Percentiles rank a stretch among this genome's conserved stretches.
phyloP scores from a whole-genome alignment of 257 asterid genomes.

The Ajuga chamaepitys region DNA sequence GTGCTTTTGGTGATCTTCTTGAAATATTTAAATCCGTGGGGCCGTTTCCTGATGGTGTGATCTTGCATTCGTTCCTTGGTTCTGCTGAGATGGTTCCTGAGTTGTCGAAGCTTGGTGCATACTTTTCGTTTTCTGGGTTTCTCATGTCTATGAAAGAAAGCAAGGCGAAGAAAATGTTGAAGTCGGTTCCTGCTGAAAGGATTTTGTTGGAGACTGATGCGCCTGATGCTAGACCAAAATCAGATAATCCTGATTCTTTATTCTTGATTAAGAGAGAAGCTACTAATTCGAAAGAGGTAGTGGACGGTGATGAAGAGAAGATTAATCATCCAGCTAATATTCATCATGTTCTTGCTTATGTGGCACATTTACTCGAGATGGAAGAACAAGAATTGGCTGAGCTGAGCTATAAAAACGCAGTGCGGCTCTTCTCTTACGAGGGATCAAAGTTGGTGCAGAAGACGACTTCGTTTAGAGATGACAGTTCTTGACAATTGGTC shows the following conservation, averaged over 20 bases:
- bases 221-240: constrained; percentile 73
- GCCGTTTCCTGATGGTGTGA: constrained; percentile 77
- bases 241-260: constrained; percentile 23
- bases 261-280: constrained; percentile 25
- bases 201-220: constrained; percentile 96
- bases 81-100: constrained; percentile 96
- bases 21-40: constrained; percentile 66
- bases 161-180: constrained; percentile 85
- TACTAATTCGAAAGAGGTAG: constrained; percentile 5
- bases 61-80: constrained; percentile 86
- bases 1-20: constrained; percentile 83
- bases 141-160: constrained; percentile 82
- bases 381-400: constrained; percentile 59
- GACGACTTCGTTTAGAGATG: background rate
- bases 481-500: background rate
- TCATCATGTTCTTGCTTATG: constrained; percentile 65
- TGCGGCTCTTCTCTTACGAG: constrained; percentile 62
- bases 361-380: constrained; percentile 56
- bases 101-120: constrained; percentile 69
- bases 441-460: constrained; percentile 57
- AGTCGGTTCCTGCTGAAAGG: constrained; percentile 67
- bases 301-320: constrained; percentile 17
- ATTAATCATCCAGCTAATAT: constrained; percentile 89
- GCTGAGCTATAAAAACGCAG: constrained; percentile 61
- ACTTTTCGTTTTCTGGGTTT: constrained; percentile 92